Evolutionary conservation across 306 rosid genomes (phyloP).

Genomic region (Delonix regia): DNA sequence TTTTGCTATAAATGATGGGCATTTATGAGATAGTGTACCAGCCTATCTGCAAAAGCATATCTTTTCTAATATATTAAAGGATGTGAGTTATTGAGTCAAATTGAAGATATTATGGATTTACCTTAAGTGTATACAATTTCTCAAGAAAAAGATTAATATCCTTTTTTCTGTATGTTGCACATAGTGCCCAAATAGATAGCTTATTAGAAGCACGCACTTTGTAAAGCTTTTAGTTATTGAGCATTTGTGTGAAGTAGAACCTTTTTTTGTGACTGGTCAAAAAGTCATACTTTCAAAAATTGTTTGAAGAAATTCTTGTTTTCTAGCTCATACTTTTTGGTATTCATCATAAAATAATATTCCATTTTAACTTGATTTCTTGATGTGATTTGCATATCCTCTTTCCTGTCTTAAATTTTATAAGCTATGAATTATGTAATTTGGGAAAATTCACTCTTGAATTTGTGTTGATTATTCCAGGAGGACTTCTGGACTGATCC

Average conservation of each 20-base stretch:
- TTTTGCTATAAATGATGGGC: slow-evolving; percentile 86
- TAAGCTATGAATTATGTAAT: background rate
- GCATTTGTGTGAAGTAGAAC: background rate
- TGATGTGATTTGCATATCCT: slow-evolving; percentile 8
- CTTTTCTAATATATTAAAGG: slow-evolving; percentile 78
- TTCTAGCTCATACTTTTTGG: background rate
- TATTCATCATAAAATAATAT: slow-evolving; percentile 6
- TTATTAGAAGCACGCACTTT: background rate
- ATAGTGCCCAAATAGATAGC: background rate
- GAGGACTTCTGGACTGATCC: slow-evolving; percentile 72
- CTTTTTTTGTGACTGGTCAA: background rate
- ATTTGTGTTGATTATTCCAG: slow-evolving; percentile 38
- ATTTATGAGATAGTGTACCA: slow-evolving; percentile 84
- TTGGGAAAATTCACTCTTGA: background rate
- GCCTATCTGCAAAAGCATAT: slow-evolving; percentile 79
- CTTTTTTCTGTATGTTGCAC: slow-evolving; percentile 28
- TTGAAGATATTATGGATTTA: slow-evolving; percentile 16
- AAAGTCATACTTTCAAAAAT: background rate
- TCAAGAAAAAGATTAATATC: slow-evolving; percentile 6
- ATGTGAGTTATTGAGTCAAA: slow-evolving; percentile 59
- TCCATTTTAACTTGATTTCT: slow-evolving; percentile 17
- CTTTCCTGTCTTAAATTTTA: slow-evolving; percentile 11
- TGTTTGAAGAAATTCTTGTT: background rate
- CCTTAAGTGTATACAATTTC: slow-evolving; percentile 16
- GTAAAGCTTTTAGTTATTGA: background rate